These are phyloP conservation scores for Salix exigua DNA, from an alignment of 345 rosid genomes.

Conservation along the genomic window DNA sequence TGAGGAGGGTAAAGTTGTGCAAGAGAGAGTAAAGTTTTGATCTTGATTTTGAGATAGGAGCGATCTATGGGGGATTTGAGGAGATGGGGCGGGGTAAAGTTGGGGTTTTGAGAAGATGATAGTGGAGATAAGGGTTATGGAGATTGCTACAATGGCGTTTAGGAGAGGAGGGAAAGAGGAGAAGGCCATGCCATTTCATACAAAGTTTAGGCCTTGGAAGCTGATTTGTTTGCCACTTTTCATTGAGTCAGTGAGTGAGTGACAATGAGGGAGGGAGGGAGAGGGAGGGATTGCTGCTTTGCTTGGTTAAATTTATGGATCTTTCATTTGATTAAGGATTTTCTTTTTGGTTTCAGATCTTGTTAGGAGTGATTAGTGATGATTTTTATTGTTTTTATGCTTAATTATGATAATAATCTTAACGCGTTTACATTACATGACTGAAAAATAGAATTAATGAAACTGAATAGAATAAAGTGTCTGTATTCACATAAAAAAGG, in stretches of 20 bases:
- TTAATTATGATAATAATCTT: too few species aligned
- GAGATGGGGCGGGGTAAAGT: constrained; percentile 5
- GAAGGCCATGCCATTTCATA: constrained; percentile 63
- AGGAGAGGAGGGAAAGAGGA: constrained; percentile 21
- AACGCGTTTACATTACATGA: too few species aligned
- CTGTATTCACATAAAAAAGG: background rate
- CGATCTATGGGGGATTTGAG: constrained; percentile 42
- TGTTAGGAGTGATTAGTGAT: too few species aligned
- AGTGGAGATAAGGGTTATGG: constrained; percentile 42
- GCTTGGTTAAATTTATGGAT: too few species aligned
- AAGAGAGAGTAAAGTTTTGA: constrained; percentile 16
- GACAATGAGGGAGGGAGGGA: too few species aligned
- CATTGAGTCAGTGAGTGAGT: background rate
- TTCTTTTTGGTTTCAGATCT: too few species aligned
- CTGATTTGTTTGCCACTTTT: background rate
- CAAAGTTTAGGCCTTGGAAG: background rate
- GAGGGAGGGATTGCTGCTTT: too few species aligned
- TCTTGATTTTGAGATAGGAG: constrained; percentile 29
- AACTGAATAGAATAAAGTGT: background rate
- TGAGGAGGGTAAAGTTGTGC: constrained; percentile 28
- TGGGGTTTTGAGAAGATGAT: constrained; percentile 40
- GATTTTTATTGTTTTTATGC: too few species aligned
- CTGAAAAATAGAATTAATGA: background rate
- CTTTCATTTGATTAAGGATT: too few species aligned
- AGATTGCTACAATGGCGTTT: constrained; percentile 32